These are phyloP conservation scores for Tubosaeta brunneosetosa DNA, from an alignment of 768 basidiomycete species.

Conservation along the genomic window DNA sequence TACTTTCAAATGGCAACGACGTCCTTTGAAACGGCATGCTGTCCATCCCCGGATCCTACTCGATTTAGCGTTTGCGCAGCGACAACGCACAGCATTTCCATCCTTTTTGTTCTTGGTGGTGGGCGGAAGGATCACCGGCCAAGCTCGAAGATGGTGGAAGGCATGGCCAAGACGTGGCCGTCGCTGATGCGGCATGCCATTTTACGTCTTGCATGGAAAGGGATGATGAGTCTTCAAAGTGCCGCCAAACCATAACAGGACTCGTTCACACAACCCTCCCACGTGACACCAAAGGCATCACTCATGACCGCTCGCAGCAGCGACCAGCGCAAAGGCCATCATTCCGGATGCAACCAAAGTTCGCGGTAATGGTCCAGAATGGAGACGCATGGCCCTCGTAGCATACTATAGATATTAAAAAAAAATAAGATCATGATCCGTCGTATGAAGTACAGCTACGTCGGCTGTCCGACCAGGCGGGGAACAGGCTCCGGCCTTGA, in stretches of 20 bases:
- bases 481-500: conserved; percentile 20
- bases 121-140: not conserved
- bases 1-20: conserved; percentile 1
- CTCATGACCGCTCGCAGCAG: conserved; percentile 7
- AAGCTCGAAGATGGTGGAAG: not conserved
- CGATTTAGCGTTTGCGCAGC: not conserved
- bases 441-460: conserved; percentile 14
- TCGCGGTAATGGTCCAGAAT: conserved; percentile 7
- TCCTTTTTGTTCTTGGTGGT: not conserved
- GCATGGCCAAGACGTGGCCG: conserved; percentile 16
- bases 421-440: conserved; percentile 1
- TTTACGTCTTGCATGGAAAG: conserved; percentile 23
- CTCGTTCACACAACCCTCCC: not conserved
- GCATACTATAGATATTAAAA: not conserved
- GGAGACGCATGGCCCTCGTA: not conserved
- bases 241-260: not conserved
- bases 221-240: conserved; percentile 1
- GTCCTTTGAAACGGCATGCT: not conserved
- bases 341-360: conserved; percentile 8
- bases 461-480: conserved; percentile 10
- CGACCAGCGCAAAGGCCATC: conserved; percentile 4
- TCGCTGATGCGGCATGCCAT: conserved; percentile 17
- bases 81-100: not conserved
- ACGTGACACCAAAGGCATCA: conserved; percentile 4
- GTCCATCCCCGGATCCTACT: conserved; percentile 6